phyloP scores from a whole-genome alignment of 148 eudicot genomes.

The Dysphania ambrosioides region DNA sequence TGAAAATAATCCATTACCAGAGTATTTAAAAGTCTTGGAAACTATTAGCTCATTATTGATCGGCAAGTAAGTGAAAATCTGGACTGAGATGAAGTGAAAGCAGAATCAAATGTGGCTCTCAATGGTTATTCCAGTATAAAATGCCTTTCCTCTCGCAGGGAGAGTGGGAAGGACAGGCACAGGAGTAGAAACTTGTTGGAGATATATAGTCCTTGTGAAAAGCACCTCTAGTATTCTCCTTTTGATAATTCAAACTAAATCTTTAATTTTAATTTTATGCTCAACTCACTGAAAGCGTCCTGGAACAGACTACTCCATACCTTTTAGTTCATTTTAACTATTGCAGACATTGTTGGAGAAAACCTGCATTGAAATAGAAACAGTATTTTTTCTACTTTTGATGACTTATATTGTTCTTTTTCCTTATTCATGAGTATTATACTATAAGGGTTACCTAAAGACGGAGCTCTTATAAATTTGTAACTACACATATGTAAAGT shows the following conservation, averaged over 20 bases:
- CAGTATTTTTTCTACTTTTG: background rate
- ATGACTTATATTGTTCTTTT: background rate
- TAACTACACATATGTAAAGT: no score
- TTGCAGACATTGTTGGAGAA: background rate
- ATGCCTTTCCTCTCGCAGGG: no score
- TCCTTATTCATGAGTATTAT: background rate
- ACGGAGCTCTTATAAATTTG: no score
- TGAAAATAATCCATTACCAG: no score
- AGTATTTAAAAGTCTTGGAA: no score
- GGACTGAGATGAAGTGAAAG: no score
- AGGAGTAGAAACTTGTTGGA: background rate
- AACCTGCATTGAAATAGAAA: background rate
- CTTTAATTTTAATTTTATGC: background rate
- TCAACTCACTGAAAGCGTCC: no score
- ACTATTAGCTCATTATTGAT: no score
- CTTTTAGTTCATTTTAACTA: background rate
- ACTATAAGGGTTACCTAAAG: no score
- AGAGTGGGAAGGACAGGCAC: background rate
- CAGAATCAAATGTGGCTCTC: no score
- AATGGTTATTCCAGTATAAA: no score
- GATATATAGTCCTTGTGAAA: background rate
- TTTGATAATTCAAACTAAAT: background rate
- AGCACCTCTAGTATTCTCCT: background rate
- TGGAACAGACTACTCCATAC: background rate
- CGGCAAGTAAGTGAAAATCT: no score